phyloP scores from a whole-genome alignment of 1,139 yeast species.

The Candida buenavistaensis region DNA sequence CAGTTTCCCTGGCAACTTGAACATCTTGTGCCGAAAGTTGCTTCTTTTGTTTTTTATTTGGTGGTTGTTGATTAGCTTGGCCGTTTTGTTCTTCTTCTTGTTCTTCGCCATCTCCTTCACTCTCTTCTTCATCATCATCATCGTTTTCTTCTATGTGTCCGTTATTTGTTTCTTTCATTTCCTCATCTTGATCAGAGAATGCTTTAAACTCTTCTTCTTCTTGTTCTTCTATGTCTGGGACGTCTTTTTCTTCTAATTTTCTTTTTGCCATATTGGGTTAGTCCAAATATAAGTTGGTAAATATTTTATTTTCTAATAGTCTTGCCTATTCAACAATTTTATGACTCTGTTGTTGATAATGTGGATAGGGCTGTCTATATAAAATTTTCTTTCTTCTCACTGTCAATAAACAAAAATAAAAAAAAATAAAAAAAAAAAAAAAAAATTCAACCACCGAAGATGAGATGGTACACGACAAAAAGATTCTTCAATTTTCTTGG shows the following conservation, averaged over 20 bases:
- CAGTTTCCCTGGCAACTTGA: constrained; percentile 89
- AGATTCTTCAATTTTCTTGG: background rate
- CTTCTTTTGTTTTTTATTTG: constrained; percentile 38
- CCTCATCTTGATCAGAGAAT: constrained; percentile 11
- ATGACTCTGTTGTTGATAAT: too few species aligned
- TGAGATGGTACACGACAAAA: constrained; percentile 1
- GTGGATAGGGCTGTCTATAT: too few species aligned
- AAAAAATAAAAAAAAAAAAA: background rate
- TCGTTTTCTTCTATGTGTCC: constrained; percentile 10
- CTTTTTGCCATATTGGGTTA: constrained; percentile 29
- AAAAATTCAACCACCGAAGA: background rate
- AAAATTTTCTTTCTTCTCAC: too few species aligned
- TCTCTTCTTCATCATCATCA: constrained; percentile 13
- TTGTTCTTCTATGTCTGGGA: constrained; percentile 12
- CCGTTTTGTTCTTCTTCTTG: constrained; percentile 15
- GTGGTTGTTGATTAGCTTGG: constrained; percentile 17
- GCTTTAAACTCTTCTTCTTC: constrained; percentile 15
- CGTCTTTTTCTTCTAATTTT: constrained; percentile 20
- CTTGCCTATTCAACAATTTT: background rate
- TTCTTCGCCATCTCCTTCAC: constrained; percentile 16
- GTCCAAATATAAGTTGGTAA: background rate
- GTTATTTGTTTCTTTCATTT: constrained; percentile 9
- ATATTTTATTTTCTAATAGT: background rate
- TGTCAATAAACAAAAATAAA: too few species aligned
- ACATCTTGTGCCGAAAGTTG: constrained; percentile 77